These are phyloP conservation scores for Erysiphe pulchra DNA, from an alignment of 2,329 filamentous ascomycete genomes.

Conservation along the genomic window DNA sequence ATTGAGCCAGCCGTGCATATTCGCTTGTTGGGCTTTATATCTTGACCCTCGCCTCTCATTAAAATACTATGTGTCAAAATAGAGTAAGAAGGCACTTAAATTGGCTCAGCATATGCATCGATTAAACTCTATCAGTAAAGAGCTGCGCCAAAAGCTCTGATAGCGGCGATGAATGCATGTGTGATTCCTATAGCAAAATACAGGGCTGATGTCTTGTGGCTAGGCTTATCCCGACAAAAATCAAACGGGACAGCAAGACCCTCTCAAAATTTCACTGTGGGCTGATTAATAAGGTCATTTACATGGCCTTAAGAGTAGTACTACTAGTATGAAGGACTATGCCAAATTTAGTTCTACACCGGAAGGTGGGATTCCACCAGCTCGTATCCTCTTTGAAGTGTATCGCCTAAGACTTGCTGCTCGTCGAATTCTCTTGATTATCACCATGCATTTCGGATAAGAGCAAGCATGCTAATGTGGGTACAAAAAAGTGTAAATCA, in stretches of 20 bases:
- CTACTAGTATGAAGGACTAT: neutral
- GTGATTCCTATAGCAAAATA: neutral
- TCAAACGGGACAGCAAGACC: neutral
- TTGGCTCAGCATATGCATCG: neutral
- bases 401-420: neutral
- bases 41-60: neutral
- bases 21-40: no score
- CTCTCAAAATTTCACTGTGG: no score
- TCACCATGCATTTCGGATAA: neutral
- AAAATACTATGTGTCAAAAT: neutral
- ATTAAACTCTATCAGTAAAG: neutral
- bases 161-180: neutral
- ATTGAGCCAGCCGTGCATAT: no score
- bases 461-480: neutral
- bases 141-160: neutral
- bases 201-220: neutral
- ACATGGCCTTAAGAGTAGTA: neutral
- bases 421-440: neutral
- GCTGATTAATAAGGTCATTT: neutral
- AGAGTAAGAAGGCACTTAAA: neutral
- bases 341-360: neutral
- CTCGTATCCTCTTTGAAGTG: neutral
- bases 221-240: neutral
- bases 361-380: neutral
- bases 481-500: no score